Evolutionary conservation across 352 stramenopile species (phyloP), one percentile per base, ranked within the genome.

Genomic region (Phytophthora sojae): DNA sequence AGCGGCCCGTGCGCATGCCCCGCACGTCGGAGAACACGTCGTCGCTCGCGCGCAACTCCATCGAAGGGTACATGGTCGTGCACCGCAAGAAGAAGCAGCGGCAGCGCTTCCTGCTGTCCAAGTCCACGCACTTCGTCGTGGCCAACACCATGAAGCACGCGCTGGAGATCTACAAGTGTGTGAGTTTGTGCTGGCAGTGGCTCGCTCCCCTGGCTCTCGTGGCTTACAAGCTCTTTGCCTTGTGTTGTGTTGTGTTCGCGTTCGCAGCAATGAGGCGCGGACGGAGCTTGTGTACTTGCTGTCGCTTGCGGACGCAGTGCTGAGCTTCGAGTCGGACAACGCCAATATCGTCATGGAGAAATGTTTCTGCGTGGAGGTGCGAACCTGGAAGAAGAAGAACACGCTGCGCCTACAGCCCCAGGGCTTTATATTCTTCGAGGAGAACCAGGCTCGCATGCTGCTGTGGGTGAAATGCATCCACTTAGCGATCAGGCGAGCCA

Each of bases 381-480:
- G 81, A 57, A 86, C 74, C 29, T 95, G 85, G 85, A 91, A 88
- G 56, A 93, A 93, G 71, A 82, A 77, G 37, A 84, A 75, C 26
- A 87, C 82, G 0, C 76, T 93, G 5, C 83, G 79, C 29, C 78
- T 90, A 60, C 69, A 82, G 21, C 75, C 77, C 2, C 87, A 95
- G 44, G 73, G 77, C 7, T 95, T 95, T 35, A 75, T 92, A 8
- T 93, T 93, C 61, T 92, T 82, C 61, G 83, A 90, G 37, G 87
- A 92, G 57, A 76, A 91, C 68, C 83, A 91, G 50, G 75, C 82
- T 59, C 76, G 74, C 17, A 90, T 92, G 80, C 72, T 90, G 52
- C 67, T 82, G 12, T 95, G 87, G 87, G 86, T 93, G 52, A 92
- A 92, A 58, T 92, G 81, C 62, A 92, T 95, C 32, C 85, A 91